A percentile compares a stretch with the other conserved stretches of the same genome.
Conservation (phyloP, 116 monocot genomes). For the Papilionanthe hybrid region DNA sequence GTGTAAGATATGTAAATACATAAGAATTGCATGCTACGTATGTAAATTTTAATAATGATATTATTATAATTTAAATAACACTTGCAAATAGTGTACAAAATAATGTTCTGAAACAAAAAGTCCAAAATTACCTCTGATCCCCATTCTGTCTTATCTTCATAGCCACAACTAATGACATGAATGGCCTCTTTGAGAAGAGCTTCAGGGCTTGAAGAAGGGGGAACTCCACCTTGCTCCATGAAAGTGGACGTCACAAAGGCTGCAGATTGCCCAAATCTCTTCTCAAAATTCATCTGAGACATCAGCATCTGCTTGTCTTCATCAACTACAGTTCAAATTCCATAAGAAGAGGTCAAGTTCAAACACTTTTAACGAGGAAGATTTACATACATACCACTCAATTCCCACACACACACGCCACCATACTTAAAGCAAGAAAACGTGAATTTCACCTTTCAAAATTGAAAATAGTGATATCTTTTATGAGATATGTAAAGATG, state of each 20-base stretch:
- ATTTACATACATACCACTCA: no score
- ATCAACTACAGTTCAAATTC: constrained; percentile 34
- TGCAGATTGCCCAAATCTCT: constrained; percentile 86
- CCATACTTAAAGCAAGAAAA: no score
- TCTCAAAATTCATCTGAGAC: constrained; percentile 95
- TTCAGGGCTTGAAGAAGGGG: constrained; percentile 86
- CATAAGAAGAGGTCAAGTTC: not conserved
- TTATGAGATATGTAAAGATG: no score
- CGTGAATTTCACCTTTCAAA: no score
- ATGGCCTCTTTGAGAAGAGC: constrained; percentile 94
- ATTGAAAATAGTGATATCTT: no score
- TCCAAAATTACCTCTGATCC: constrained; percentile 36
- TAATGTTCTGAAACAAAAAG: no score
- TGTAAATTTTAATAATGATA: no score
- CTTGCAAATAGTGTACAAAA: no score
- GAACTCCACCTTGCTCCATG: constrained; percentile 93
- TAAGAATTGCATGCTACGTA: no score
- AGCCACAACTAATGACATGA: constrained; percentile 97
- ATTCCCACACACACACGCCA: no score
- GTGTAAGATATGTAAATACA: no score
- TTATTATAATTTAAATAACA: no score
- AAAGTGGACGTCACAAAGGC: constrained; percentile 94
- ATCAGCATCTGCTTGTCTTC: constrained; percentile 62
- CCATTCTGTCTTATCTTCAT: constrained; percentile 98
- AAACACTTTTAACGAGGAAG: not conserved